Evolutionary conservation across 2,329 filamentous ascomycete genomes (phyloP).

Genomic region (Nemania abortiva): DNA sequence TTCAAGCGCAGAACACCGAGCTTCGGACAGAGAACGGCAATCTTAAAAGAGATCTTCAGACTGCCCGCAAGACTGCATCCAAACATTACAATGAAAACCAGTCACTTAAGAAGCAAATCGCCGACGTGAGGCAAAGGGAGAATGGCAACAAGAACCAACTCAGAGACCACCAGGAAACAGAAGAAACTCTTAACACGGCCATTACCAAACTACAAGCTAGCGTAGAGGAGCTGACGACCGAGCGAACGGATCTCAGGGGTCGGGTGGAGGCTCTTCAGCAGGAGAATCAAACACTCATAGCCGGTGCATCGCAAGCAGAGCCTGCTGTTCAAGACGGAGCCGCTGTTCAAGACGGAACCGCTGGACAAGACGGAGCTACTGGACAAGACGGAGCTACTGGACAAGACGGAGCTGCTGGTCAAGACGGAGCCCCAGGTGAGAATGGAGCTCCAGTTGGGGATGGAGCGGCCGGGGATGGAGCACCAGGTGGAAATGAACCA

Average conservation of each 20-base stretch:
- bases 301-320: no score
- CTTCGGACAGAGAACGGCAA: no score
- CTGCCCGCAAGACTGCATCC: slow-evolving; percentile 10
- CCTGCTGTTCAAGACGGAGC: neutral
- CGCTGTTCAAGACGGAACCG: no score
- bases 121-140: neutral
- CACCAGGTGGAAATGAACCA: no score
- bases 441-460: no score
- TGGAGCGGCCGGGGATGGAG: no score
- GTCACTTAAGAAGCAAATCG: neutral
- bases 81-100: slow-evolving; percentile 13
- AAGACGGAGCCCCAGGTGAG: no score
- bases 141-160: slow-evolving; percentile 10
- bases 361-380: no score
- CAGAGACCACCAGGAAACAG: neutral
- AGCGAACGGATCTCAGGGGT: neutral
- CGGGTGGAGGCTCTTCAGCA: neutral
- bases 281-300: slow-evolving; percentile 16
- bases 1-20: no score
- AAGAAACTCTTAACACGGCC: neutral
- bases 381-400: neutral
- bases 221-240: neutral
- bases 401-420: no score
- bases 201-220: neutral
- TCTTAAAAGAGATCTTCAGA: no score